These are phyloP conservation scores for Blastocystis sp. DNA, from an alignment of 352 stramenopile species.

Conservation along the genomic window DNA sequence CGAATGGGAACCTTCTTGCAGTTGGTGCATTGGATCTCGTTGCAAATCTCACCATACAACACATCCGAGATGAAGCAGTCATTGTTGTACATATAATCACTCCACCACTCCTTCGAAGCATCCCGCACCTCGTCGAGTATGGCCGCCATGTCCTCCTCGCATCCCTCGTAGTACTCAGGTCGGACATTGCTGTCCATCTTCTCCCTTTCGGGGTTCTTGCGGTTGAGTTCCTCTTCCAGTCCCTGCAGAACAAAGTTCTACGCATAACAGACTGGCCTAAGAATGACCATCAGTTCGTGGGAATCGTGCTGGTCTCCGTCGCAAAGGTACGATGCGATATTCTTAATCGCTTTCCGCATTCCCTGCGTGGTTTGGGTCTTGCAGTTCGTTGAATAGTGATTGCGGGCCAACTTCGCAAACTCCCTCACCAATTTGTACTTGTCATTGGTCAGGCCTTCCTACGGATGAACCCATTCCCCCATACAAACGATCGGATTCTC, in stretches of 20 bases:
- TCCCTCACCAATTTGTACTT: conserved; percentile 61
- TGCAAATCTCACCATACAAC: conserved; percentile 65
- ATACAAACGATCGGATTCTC: conserved; percentile 44
- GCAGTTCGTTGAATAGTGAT: conserved; percentile 26
- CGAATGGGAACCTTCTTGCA: conserved; percentile 39
- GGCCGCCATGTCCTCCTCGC: not conserved
- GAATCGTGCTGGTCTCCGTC: conserved; percentile 67
- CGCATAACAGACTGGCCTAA: not conserved
- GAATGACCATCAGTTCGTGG: conserved; percentile 49
- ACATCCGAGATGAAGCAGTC: conserved; percentile 47
- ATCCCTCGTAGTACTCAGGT: conserved; percentile 23
- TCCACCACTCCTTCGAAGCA: conserved; percentile 49
- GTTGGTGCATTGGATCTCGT: conserved; percentile 44
- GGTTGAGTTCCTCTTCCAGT: conserved; percentile 61
- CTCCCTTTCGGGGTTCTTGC: not conserved
- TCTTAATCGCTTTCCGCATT: conserved; percentile 58
- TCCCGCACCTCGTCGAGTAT: conserved; percentile 20
- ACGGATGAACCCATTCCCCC: not conserved
- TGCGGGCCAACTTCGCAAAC: conserved; percentile 41
- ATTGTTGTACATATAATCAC: conserved; percentile 13
- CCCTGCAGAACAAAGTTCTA: conserved; percentile 68
- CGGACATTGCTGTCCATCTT: conserved; percentile 41
- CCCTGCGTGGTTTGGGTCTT: conserved; percentile 43
- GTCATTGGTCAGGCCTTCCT: conserved; percentile 54
- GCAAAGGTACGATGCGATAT: conserved; percentile 63